Percentiles rank a stretch among this genome's conserved stretches.
phyloP scores from a whole-genome alignment of 306 rosid genomes.

The Gillenia trifoliata region DNA sequence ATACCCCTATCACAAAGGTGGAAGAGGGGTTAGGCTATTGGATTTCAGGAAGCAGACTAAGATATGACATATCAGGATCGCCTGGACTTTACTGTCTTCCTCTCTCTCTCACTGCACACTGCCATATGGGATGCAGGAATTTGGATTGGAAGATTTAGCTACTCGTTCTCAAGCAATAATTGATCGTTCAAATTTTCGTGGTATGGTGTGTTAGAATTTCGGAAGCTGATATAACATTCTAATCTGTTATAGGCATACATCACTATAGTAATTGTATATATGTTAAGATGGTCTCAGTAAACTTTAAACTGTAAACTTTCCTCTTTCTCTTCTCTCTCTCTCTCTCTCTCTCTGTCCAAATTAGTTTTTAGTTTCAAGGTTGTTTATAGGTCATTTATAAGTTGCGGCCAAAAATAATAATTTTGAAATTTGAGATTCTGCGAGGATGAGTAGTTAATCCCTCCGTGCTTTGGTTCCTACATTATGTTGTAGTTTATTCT shows the following conservation, averaged over 20 bases:
- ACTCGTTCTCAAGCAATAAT: no score
- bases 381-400: no score
- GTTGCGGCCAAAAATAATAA: no score
- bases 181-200: conserved; percentile 40
- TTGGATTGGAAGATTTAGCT: no score
- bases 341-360: no score
- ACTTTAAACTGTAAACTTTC: neutral
- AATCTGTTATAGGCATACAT: neutral
- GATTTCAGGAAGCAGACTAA: no score
- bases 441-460: neutral
- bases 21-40: conserved; percentile 90
- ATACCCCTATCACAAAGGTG: conserved; percentile 95
- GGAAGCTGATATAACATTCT: neutral
- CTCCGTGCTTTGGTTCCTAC: conserved; percentile 11
- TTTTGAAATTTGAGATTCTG: neutral
- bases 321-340: neutral
- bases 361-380: no score
- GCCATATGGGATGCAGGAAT: no score
- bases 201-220: neutral
- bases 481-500: conserved; percentile 8
- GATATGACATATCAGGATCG: no score
- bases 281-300: neutral
- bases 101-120: no score
- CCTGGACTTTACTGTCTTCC: no score
- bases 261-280: neutral